phyloP scores from a whole-genome alignment of 164 flowering plant species.

The Sedum album region DNA sequence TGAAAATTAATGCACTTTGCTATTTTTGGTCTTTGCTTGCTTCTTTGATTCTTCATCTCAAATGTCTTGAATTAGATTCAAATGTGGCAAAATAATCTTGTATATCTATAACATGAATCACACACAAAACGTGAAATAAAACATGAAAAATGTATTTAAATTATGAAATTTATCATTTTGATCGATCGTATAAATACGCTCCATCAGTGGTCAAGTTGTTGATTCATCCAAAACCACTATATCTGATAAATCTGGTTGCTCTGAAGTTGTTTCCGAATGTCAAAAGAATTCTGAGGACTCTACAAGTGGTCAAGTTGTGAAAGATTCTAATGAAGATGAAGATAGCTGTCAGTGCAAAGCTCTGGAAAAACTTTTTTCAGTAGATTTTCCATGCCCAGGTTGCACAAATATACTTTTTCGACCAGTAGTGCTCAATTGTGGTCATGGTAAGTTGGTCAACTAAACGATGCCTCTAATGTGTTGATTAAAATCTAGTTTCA shows the following conservation, averaged over 20 bases:
- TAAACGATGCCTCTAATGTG: neutral
- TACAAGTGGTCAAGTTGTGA: slow-evolving; percentile 1
- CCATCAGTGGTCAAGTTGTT: no score
- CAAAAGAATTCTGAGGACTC: neutral
- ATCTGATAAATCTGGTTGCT: neutral
- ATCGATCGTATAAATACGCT: no score
- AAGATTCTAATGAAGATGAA: neutral
- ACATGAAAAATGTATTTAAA: no score
- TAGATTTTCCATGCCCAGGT: slow-evolving; percentile 24
- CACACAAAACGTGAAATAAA: no score
- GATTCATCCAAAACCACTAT: neutral
- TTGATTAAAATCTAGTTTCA: neutral
- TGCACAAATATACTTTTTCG: slow-evolving; percentile 43
- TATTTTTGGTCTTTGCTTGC: no score
- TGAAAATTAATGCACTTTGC: no score
- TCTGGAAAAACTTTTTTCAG: neutral
- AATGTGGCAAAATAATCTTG: no score
- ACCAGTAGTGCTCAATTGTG: slow-evolving; percentile 84
- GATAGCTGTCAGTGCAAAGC: neutral
- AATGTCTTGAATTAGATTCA: no score
- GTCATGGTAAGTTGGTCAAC: slow-evolving; percentile 57
- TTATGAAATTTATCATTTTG: no score
- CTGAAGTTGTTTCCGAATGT: neutral
- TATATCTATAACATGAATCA: no score
- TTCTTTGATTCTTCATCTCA: no score